These are phyloP conservation scores for Nymphaea thermarum DNA, from an alignment of 164 flowering plant genomes.

Conservation along the genomic window DNA sequence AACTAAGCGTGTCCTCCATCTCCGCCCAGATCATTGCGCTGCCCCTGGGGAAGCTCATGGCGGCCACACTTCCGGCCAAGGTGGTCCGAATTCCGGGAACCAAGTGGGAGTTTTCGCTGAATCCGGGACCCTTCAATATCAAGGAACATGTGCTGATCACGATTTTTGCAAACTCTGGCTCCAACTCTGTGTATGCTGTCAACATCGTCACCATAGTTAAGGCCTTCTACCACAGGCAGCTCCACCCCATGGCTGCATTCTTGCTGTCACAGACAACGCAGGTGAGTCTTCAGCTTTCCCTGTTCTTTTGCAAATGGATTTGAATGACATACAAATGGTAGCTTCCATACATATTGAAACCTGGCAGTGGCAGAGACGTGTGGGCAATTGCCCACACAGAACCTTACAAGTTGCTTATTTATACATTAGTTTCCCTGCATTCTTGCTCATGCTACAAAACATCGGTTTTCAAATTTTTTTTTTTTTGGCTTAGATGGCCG, in stretches of 20 bases:
- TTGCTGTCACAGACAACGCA: conserved; percentile 6
- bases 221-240: conserved; percentile 9
- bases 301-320: no score
- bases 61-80: conserved; percentile 2
- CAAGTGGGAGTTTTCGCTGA: conserved; percentile 8
- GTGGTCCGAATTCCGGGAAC: conserved; percentile 1
- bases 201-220: conserved; percentile 7
- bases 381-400: neutral
- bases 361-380: neutral
- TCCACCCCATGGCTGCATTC: conserved; percentile 5
- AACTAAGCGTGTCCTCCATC: conserved; percentile 3
- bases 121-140: conserved; percentile 12
- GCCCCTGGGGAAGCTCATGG: conserved; percentile 8
- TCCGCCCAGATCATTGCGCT: conserved; percentile 7
- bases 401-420: no score
- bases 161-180: conserved; percentile 9
- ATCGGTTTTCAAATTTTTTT: no score
- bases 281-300: neutral
- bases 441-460: neutral
- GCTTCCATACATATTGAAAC: no score
- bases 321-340: no score
- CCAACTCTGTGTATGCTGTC: conserved; percentile 6
- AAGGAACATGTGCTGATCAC: conserved; percentile 13
- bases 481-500: no score
- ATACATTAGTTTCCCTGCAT: neutral